Evolutionary conservation across 768 basidiomycete genomes (phyloP).

Genomic region (Suillus ampliporus): DNA sequence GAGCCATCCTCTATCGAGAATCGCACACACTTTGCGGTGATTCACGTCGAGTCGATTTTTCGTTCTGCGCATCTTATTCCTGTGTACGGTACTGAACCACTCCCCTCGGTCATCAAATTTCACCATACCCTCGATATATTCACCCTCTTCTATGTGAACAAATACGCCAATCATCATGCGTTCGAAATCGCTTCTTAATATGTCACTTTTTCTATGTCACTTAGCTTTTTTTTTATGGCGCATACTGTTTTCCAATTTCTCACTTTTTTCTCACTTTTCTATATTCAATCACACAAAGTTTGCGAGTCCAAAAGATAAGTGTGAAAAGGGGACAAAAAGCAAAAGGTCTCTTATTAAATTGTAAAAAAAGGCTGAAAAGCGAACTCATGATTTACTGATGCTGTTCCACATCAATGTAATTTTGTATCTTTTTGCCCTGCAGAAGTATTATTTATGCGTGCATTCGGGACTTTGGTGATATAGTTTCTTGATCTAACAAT

Average conservation of each 20-base stretch:
- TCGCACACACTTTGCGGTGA: conserved; percentile 9
- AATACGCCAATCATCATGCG: conserved; percentile 40
- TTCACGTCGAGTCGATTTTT: conserved; percentile 24
- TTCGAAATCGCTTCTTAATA: conserved; percentile 22
- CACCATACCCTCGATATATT: conserved; percentile 31
- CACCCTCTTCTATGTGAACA: conserved; percentile 37
- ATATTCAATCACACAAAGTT: background rate
- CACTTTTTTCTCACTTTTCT: background rate
- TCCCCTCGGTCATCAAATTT: conserved; percentile 28
- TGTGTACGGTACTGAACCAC: conserved; percentile 17
- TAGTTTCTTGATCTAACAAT: too few species aligned
- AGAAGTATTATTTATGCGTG: too few species aligned
- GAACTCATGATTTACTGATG: background rate
- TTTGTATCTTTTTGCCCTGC: too few species aligned
- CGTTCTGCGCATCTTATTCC: conserved; percentile 23
- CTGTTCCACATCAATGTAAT: too few species aligned
- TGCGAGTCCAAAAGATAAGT: background rate
- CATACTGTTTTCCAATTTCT: background rate
- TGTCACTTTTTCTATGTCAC: background rate
- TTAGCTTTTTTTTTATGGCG: background rate
- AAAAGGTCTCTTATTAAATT: too few species aligned
- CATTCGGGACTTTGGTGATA: too few species aligned
- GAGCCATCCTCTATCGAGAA: conserved; percentile 16
- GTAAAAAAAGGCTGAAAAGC: background rate
- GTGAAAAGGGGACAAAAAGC: background rate